Conservation (phyloP, 148 eudicot genomes). For the Chenopodium suecicum region DNA sequence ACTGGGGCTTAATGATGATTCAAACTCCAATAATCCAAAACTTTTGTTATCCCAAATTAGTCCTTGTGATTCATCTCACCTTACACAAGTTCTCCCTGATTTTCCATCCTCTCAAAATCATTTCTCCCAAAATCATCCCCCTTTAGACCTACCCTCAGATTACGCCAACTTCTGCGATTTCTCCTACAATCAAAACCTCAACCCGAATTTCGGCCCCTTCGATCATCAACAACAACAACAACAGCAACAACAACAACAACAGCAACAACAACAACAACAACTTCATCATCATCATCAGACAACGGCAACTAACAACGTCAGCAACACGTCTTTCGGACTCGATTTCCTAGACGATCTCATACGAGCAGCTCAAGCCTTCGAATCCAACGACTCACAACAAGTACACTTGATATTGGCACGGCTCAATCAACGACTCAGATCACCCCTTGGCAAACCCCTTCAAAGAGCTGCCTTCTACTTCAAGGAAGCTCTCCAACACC, state of each 20-base stretch:
- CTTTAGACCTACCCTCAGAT: constrained; percentile 37
- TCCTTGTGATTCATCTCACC: constrained; percentile 30
- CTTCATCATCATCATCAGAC: constrained; percentile 3
- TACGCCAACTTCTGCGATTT: constrained; percentile 29
- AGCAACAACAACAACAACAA: not conserved
- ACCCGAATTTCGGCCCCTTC: constrained; percentile 24
- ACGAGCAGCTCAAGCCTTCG: constrained; percentile 70
- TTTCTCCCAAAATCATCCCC: constrained; percentile 32
- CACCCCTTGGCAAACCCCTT: constrained; percentile 72
- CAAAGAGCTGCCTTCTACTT: constrained; percentile 86
- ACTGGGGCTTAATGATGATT: constrained; percentile 77
- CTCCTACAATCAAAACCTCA: constrained; percentile 22
- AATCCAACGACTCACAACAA: constrained; percentile 63
- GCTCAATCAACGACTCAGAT: constrained; percentile 68
- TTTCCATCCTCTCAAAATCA: constrained; percentile 37
- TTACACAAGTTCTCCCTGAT: constrained; percentile 40
- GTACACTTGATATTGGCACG: constrained; percentile 64
- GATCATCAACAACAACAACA: constrained; percentile 16
- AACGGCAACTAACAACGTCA: not conserved
- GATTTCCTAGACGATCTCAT: constrained; percentile 80
- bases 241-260: not conserved
- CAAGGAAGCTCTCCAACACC: constrained; percentile 73
- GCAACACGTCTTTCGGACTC: constrained; percentile 28
- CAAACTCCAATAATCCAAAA: constrained; percentile 36
- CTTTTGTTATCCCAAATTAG: constrained; percentile 31